Conservation (phyloP, 257 asterid genomes). For the Solanum clarkiae region DNA sequence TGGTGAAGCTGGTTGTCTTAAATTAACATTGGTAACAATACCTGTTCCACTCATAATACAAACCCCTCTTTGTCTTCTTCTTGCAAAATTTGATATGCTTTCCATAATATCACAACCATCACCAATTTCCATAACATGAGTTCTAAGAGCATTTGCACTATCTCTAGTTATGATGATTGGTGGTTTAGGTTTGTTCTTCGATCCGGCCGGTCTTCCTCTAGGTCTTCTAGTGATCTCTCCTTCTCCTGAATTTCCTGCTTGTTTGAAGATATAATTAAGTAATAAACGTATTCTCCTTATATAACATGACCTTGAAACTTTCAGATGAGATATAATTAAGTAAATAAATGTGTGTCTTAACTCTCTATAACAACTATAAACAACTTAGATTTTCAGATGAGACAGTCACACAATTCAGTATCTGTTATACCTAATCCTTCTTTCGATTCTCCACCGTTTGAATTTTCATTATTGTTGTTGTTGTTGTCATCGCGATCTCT, state of each 20-base stretch:
- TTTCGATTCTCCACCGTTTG: not conserved
- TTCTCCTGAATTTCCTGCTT: conserved; percentile 8
- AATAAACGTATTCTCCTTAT: not conserved
- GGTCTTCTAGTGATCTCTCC: conserved; percentile 51
- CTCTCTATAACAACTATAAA: not conserved
- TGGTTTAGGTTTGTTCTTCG: conserved; percentile 80
- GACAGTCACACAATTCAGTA: not conserved
- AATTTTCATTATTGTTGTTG: conserved; percentile 10
- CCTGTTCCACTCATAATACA: conserved; percentile 88
- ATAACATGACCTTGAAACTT: not conserved
- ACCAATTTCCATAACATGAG: conserved; percentile 86
- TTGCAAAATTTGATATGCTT: conserved; percentile 58
- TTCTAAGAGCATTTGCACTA: conserved; percentile 82
- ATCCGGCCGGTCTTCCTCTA: conserved; percentile 84
- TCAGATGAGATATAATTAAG: not conserved
- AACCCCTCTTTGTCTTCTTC: conserved; percentile 74
- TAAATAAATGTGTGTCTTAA: not conserved
- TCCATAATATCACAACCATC: conserved; percentile 83
- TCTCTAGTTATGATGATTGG: conserved; percentile 87
- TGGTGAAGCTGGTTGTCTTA: conserved; percentile 71
- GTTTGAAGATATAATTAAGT: not conserved
- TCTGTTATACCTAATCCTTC: conserved; percentile 1
- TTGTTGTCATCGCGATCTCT: conserved; percentile 35
- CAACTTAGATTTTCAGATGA: not conserved
- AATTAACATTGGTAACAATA: conserved; percentile 64